These are phyloP conservation scores for Cunninghamia lanceolata DNA, from an alignment of 75 land plant genomes.

Conservation along the genomic window DNA sequence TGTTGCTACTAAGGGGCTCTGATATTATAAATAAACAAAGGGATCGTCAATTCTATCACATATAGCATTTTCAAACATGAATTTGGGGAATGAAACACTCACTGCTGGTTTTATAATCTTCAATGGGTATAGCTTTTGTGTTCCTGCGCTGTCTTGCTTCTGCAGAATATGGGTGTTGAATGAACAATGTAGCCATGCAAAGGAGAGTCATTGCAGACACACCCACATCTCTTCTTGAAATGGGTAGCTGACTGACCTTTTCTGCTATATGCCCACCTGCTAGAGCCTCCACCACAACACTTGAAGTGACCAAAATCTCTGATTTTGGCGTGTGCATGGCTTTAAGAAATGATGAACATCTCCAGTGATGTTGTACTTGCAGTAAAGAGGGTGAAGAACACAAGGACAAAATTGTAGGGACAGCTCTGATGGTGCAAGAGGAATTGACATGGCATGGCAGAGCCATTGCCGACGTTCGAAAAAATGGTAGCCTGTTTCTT, in stretches of 20 bases:
- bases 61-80: not conserved
- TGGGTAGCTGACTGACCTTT: slow-evolving; percentile 7
- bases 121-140: slow-evolving; percentile 59
- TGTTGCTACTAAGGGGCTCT: not conserved
- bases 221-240: slow-evolving; percentile 44
- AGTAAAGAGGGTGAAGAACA: not conserved
- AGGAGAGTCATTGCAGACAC: slow-evolving; percentile 26
- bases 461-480: not conserved
- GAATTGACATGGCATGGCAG: not conserved
- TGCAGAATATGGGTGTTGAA: slow-evolving; percentile 23
- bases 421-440: not conserved
- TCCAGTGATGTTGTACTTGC: not conserved
- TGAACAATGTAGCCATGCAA: slow-evolving; percentile 5
- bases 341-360: not conserved
- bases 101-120: slow-evolving; percentile 66
- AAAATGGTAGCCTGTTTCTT: not conserved
- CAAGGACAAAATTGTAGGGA: not conserved
- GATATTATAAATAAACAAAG: not conserved
- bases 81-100: slow-evolving; percentile 26
- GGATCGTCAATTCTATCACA: not conserved
- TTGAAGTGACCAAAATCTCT: not conserved
- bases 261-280: not conserved
- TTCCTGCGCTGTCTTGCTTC: slow-evolving; percentile 71
- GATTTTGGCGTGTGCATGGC: not conserved
- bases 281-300: not conserved